These are phyloP conservation scores for Mycena haematopus DNA, from an alignment of 768 basidiomycete genomes.

Conservation along the genomic window DNA sequence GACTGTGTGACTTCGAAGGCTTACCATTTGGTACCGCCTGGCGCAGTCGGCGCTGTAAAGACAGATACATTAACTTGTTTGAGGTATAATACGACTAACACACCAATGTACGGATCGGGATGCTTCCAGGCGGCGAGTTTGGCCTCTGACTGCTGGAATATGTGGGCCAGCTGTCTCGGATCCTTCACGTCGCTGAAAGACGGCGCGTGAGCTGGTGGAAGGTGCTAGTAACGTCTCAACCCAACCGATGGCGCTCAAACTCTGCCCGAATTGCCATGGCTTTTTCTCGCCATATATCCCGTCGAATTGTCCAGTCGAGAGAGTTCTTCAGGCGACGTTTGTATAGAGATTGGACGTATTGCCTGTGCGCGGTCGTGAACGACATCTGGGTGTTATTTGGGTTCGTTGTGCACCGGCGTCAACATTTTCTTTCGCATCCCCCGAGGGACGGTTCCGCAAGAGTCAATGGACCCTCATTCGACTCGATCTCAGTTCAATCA, in stretches of 20 bases:
- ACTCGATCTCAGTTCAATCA: conserved; percentile 77
- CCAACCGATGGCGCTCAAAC: conserved; percentile 91
- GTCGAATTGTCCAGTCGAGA: conserved; percentile 87
- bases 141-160: conserved; percentile 83
- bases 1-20: neutral
- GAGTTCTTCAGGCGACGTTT: conserved; percentile 85
- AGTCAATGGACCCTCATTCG: conserved; percentile 80
- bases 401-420: neutral
- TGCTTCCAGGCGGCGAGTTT: conserved; percentile 70
- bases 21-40: conserved; percentile 98
- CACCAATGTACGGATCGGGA: conserved; percentile 94
- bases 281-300: conserved; percentile 86
- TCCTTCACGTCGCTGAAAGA: conserved; percentile 76
- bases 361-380: conserved; percentile 77
- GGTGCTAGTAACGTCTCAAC: conserved; percentile 20
- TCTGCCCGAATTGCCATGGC: conserved; percentile 89
- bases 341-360: conserved; percentile 92
- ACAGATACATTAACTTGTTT: conserved; percentile 6
- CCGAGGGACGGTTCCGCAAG: conserved; percentile 10
- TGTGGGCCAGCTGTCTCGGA: conserved; percentile 78
- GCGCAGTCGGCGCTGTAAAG: conserved; percentile 72
- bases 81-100: conserved; percentile 41
- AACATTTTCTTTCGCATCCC: conserved; percentile 27
- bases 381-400: conserved; percentile 32
- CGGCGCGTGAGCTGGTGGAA: conserved; percentile 10